phyloP scores from a whole-genome alignment of 441 rosid genomes.

The Brassica balearica region DNA sequence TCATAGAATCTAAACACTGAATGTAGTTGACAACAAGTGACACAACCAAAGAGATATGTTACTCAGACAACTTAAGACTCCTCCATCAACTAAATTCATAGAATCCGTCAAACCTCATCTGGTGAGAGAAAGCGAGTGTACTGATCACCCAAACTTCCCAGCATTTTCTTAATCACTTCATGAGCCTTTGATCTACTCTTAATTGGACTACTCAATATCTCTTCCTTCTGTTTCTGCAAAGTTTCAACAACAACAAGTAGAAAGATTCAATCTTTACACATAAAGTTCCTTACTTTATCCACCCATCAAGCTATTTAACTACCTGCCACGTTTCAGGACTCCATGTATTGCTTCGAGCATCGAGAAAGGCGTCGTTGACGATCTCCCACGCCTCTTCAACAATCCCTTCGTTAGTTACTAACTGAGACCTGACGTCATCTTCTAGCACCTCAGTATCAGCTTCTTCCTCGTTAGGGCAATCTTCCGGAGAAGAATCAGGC shows the following conservation, averaged over 20 bases:
- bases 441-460: conserved; percentile 48
- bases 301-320: conserved; percentile 29
- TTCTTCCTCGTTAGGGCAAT: conserved; percentile 59
- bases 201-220: conserved; percentile 60
- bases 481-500: conserved; percentile 39
- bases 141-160: conserved; percentile 84
- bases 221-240: conserved; percentile 69
- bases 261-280: neutral
- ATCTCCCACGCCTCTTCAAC: conserved; percentile 98
- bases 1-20: no score
- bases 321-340: conserved; percentile 80
- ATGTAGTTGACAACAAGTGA: conserved; percentile 26
- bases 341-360: conserved; percentile 63
- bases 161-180: conserved; percentile 74
- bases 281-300: conserved; percentile 22
- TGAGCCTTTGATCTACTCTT: conserved; percentile 82
- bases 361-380: conserved; percentile 75
- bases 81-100: neutral
- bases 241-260: neutral
- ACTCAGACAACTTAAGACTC: neutral
- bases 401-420: conserved; percentile 62
- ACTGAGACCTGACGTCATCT: conserved; percentile 50
- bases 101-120: conserved; percentile 56
- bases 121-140: conserved; percentile 93
- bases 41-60: neutral